Base-by-base conservation (phyloP, 805 yeast species). In the Jamesozyma gamospora region DNA sequence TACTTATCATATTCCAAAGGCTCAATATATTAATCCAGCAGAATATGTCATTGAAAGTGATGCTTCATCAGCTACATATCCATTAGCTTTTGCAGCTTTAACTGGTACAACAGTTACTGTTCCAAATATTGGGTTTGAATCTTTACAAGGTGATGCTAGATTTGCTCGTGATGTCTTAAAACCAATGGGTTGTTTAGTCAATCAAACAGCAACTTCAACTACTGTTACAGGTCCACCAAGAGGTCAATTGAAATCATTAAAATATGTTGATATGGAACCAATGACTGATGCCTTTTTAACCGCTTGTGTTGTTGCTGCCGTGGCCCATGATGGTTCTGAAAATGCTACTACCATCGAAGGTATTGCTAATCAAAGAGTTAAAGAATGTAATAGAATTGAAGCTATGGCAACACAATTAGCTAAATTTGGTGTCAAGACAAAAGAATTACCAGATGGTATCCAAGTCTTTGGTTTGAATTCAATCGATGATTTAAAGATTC, bases 211-310 rank as follows among this genome's bases (percentile, higher is more conserved):
- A 1, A 77, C 82, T 2, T 78, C 94, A 2, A 92, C 98, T 0
- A 87, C 96, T 0, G 97, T 92, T 8, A 75, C 80, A 32, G 97
- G 96, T 35, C 96, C 96, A 5, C 68, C 82, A 15, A 63, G 64
- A 29, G 94, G 94, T 13, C 44, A 62, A 0, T 69, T 92, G 48
- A 73, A 70, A 52, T 84, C 94, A 6, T 67, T 92, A 46, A 67
- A 77, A 11, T 73, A 69, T 45, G 81, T 92, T 41, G 96, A 92
- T 58, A 92, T 92, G 98, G 98, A 92, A 65, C 97, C 98, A 40
- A 92, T 92, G 98, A 92, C 98, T 0, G 98, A 92, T 63, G 98
- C 98, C 0, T 92, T 92, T 60, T 69, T 92, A 53, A 92, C 98
- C 13, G 98, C 98, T 0, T 76, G 94, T 39, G 96, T 92, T 11